Conservation (phyloP, 768 basidiomycete species). For the Lentinula guzmanii region DNA sequence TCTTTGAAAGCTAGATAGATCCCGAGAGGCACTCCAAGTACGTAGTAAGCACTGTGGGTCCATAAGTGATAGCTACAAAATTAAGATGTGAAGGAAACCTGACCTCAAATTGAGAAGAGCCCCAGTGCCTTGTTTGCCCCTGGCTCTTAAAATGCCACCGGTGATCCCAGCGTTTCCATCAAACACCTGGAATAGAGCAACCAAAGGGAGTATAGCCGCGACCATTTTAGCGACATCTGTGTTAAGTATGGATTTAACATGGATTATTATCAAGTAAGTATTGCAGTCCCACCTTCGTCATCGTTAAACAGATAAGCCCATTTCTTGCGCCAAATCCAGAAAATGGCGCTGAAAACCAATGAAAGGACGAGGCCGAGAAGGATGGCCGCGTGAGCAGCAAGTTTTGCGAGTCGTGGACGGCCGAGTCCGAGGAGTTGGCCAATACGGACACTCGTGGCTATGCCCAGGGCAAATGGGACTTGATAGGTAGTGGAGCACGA, state of each 20-base stretch:
- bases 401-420: conserved; percentile 64
- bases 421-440: conserved; percentile 86
- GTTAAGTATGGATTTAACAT: not conserved
- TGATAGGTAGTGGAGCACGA: conserved; percentile 76
- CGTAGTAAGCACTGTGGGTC: conserved; percentile 43
- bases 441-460: conserved; percentile 83
- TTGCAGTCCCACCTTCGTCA: conserved; percentile 39
- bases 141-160: conserved; percentile 55
- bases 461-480: conserved; percentile 74
- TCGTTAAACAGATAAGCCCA: conserved; percentile 76
- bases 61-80: not conserved
- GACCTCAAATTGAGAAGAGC: conserved; percentile 40
- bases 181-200: conserved; percentile 56
- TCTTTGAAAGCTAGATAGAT: conserved; percentile 48
- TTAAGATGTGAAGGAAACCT: not conserved
- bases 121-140: conserved; percentile 52
- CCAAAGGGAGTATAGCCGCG: conserved; percentile 45
- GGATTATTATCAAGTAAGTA: not conserved
- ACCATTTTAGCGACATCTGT: conserved; percentile 33
- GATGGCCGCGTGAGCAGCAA: conserved; percentile 61
- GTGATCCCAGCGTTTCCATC: conserved; percentile 50
- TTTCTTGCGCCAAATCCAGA: conserved; percentile 53
- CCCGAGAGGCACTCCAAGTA: conserved; percentile 56
- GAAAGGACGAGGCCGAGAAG: conserved; percentile 60
- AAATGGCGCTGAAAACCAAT: conserved; percentile 57